Evolutionary conservation across 176 grass and related monocot genomes (phyloP), one percentile per base, ranked within the genome.

Genomic region (Triticum turgidum): DNA sequence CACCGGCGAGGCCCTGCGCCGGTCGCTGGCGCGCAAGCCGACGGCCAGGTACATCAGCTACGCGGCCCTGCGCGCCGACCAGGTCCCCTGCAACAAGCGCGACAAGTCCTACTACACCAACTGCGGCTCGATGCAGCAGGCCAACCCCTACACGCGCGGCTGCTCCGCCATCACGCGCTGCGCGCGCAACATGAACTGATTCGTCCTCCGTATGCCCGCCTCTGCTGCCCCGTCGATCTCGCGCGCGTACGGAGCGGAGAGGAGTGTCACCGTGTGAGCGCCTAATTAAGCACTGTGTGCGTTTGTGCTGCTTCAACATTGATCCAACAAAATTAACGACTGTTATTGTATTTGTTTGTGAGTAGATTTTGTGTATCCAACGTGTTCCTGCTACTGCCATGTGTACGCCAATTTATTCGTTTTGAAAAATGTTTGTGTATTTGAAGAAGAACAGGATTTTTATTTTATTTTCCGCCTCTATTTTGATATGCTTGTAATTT

Each of bases 81-180:
- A 80, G 75, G 81, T 98, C 9, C 96, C 93, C 6, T 98, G 96
- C 73, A 91, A 83, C 89, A 82, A 74, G 70, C 86, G 89, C 27
- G 96, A 93, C 0, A 9, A 56, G 5, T 92, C 91, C 8, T 98
- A 98, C 89, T 98, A 98, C 91, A 87, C 42, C 81, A 92, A 95
- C 81, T 95, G 93, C 86, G 68, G 2, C 9, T 44, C 51, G 3
- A 61, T 64, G 21, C 65, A 83, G 51, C 56, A 30, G 3, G 86
- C 75, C 30, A 95, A 98, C 87, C 96, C 93, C 4, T 98, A 98
- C 88, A 67, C 65, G 38, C 96, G 93, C 11, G 91, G 89, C 0
- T 98, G 96, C 88, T 94, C 86, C 73, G 70, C 76, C 80, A 98
- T 98, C 80, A 98, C 96, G 6, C 83, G 71, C 39, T 98, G 96